Percentiles rank a stretch among this genome's conserved stretches.
Evolutionary conservation across 768 basidiomycete species (phyloP).

Genomic region (Suillus ampliporus): DNA sequence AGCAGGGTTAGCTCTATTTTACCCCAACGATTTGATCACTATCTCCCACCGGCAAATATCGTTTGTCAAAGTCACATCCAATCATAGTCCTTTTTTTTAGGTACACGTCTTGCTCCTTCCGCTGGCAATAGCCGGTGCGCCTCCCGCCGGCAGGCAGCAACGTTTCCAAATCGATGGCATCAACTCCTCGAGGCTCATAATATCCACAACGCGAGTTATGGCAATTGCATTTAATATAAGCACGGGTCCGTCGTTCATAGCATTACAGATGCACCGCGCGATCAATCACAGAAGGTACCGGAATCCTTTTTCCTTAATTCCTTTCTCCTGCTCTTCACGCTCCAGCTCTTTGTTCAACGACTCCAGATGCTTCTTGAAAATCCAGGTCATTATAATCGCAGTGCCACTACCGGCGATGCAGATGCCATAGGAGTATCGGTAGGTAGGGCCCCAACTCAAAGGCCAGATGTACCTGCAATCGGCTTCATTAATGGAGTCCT

Average conservation of each 20-base stretch:
- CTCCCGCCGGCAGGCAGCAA: conserved; percentile 4
- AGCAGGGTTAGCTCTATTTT: neutral
- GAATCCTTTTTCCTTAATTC: conserved; percentile 49
- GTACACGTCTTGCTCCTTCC: neutral
- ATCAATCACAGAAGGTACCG: conserved; percentile 53
- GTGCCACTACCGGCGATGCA: conserved; percentile 63
- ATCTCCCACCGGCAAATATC: conserved; percentile 1
- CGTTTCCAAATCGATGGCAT: conserved; percentile 2
- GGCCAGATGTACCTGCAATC: conserved; percentile 69
- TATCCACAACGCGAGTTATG: neutral
- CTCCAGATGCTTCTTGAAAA: conserved; percentile 50
- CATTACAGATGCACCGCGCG: conserved; percentile 5
- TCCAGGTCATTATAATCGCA: conserved; percentile 55
- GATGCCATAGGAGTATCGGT: conserved; percentile 74
- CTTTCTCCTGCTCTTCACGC: conserved; percentile 45
- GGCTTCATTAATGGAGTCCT: conserved; percentile 4
- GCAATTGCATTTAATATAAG: neutral
- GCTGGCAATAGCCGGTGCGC: neutral
- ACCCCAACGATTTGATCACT: too few species aligned
- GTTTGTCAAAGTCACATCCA: neutral
- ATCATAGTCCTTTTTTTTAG: neutral
- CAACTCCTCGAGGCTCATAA: conserved; percentile 7
- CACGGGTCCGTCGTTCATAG: neutral
- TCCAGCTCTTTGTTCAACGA: conserved; percentile 47
- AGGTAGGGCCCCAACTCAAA: conserved; percentile 69